Evolutionary conservation across 345 rosid genomes (phyloP).

Genomic region (Aquilaria yunnanensis): DNA sequence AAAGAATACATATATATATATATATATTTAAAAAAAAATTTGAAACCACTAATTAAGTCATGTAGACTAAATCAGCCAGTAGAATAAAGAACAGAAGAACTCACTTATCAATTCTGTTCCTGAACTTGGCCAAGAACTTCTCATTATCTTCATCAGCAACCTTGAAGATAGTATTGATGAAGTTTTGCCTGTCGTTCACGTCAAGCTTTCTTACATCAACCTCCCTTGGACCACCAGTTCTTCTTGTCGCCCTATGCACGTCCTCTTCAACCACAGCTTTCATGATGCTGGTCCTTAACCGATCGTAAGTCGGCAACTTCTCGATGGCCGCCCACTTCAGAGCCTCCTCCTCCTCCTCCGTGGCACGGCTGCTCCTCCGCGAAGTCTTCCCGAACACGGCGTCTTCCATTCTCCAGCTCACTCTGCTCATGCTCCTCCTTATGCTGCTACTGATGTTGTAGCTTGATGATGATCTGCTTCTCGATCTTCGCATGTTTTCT

Average conservation of each 20-base stretch:
- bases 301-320: constrained; percentile 47
- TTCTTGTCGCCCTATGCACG: not conserved
- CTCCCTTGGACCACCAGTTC: constrained; percentile 9
- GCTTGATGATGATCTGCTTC: too few relatives aligned
- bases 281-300: constrained; percentile 43
- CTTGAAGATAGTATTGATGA: constrained; percentile 43
- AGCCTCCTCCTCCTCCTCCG: constrained; percentile 50
- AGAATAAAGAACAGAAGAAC: not conserved
- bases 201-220: constrained; percentile 48
- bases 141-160: constrained; percentile 62
- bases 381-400: too few relatives aligned
- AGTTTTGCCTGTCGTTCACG: constrained; percentile 30
- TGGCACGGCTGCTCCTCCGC: constrained; percentile 3
- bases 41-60: too few relatives aligned
- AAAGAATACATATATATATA: too few relatives aligned
- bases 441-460: not conserved
- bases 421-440: constrained; percentile 35
- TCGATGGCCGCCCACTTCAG: constrained; percentile 66
- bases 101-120: constrained; percentile 49
- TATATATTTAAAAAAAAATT: too few relatives aligned
- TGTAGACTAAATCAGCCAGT: too few relatives aligned
- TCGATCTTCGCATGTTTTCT: too few relatives aligned
- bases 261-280: constrained; percentile 20
- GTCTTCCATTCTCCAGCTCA: constrained; percentile 31
- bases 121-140: constrained; percentile 39